Evolutionary conservation across 73 alveolate genomes (phyloP), one percentile per base, ranked within the genome.

Genomic region (Breviolum minutum): DNA sequence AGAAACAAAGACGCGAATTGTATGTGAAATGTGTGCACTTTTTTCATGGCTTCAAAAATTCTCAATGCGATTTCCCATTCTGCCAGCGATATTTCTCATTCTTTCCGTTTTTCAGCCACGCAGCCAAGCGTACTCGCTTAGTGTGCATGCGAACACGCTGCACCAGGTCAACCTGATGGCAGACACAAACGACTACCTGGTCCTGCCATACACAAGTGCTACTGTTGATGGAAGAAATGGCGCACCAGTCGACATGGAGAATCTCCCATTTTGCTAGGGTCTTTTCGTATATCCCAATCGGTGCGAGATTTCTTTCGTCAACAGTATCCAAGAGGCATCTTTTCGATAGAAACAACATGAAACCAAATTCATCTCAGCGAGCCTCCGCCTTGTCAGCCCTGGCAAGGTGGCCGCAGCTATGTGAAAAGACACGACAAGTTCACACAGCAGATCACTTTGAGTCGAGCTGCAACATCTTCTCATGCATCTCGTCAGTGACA

Each of bases 401-500:
- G 66, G 62, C 82, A 60, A 20, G 5, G 26, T 54, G 71, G 40
- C 60, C 8, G 40, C 30, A 40, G 87, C 90, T 48, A 27, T 19
- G 7, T 16, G 0, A 54, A 0, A 17, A 68, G 2, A 17, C 6
- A 22, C 14, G 62, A n/a, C 87, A 79, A 0, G 62, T 11, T 30
- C 26, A 68, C 26, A 68, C 77, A n/a, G 20, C 87, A 30, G 63
- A 27, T 3, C 12, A 32, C 27, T 8, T 60, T 8, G n/a, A 61
- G 63, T 17, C 66, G 79, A 62, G 94, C 8, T 4, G 63, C 94
- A 86, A 64, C 80, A 92, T 92, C 32, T 81, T 80, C 82, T 26
- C 68, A 6, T 90, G 98, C 40, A 76, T 92, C 81, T 92, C 98
- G 48, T 92, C 98, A 8, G 98, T 92, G 63, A 92, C 40, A 13